Conservation (phyloP, 1,284 basidiomycete species). For the Malassezia nana region DNA sequence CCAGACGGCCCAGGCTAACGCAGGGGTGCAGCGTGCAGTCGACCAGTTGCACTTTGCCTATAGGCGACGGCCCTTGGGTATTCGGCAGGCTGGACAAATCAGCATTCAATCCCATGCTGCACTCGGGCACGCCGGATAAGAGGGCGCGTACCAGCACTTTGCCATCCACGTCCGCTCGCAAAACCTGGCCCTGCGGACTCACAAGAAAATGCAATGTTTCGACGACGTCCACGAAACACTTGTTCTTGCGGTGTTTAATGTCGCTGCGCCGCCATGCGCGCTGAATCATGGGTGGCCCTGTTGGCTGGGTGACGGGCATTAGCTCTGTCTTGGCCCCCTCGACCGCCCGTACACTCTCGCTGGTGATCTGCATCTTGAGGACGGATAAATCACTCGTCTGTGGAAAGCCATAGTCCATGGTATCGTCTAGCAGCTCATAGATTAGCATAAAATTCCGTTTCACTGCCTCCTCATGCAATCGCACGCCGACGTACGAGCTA, state of each 20-base stretch:
- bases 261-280: conserved; percentile 70
- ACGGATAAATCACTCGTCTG: conserved; percentile 98
- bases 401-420: conserved; percentile 97
- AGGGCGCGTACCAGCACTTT: conserved; percentile 98
- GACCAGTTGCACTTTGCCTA: conserved; percentile 61
- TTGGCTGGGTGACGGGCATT: conserved; percentile 91
- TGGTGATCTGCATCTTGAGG: conserved; percentile 93
- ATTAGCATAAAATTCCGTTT: conserved; percentile 80
- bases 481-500: conserved; percentile 90
- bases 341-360: conserved; percentile 76
- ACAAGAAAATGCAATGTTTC: conserved; percentile 92
- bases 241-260: conserved; percentile 96
- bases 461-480: conserved; percentile 85
- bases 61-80: not conserved
- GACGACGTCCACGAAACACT: conserved; percentile 94
- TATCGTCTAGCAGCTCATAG: conserved; percentile 54
- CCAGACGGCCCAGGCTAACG: conserved; percentile 85
- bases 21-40: conserved; percentile 99
- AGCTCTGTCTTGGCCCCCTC: conserved; percentile 77
- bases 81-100: conserved; percentile 67
- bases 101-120: conserved; percentile 96
- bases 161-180: conserved; percentile 95
- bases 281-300: conserved; percentile 65
- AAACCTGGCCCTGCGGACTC: conserved; percentile 83
- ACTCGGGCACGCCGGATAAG: conserved; percentile 86